Evolutionary conservation across 768 basidiomycete genomes (phyloP).

Genomic region (Chlorophyllum brunneum): DNA sequence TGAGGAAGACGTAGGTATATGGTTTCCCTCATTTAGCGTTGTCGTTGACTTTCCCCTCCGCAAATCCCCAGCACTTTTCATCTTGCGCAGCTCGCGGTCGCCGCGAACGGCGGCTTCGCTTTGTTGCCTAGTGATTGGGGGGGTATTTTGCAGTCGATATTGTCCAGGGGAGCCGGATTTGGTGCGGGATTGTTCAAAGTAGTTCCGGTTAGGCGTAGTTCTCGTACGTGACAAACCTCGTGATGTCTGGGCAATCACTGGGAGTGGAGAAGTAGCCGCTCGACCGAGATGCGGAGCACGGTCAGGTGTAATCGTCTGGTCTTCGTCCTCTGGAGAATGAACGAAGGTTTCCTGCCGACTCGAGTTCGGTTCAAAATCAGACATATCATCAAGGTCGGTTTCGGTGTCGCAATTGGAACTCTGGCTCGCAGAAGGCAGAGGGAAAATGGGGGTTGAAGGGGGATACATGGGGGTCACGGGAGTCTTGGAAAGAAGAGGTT

Average conservation of each 20-base stretch:
- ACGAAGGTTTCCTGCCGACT: conserved; percentile 26
- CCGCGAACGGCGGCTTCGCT: conserved; percentile 40
- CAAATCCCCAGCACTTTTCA: conserved; percentile 86
- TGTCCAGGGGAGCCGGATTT: conserved; percentile 22
- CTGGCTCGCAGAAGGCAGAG: conserved; percentile 43
- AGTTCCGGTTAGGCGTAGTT: conserved; percentile 67
- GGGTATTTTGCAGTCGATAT: conserved; percentile 5
- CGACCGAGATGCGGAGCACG: conserved; percentile 52
- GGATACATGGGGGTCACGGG: conserved; percentile 61
- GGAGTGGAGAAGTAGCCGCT: conserved; percentile 47
- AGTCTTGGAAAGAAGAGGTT: conserved; percentile 69
- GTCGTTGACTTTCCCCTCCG: conserved; percentile 40
- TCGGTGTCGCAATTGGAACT: conserved; percentile 37
- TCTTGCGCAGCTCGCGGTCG: conserved; percentile 68
- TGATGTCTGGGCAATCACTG: conserved; percentile 22
- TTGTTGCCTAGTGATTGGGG: conserved; percentile 16
- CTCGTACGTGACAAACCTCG: conserved; percentile 64
- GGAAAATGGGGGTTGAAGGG: conserved; percentile 59
- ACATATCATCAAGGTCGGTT: conserved; percentile 54
- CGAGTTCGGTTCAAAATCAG: conserved; percentile 49
- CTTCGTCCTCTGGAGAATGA: conserved; percentile 53
- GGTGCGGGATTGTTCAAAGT: conserved; percentile 40
- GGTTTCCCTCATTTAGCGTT: conserved; percentile 24
- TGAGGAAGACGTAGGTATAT: conserved; percentile 34
- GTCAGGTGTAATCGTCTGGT: conserved; percentile 70